Base-by-base conservation (phyloP, 371 early-diverging fungal genomes). In the Rhizopus delemar region DNA sequence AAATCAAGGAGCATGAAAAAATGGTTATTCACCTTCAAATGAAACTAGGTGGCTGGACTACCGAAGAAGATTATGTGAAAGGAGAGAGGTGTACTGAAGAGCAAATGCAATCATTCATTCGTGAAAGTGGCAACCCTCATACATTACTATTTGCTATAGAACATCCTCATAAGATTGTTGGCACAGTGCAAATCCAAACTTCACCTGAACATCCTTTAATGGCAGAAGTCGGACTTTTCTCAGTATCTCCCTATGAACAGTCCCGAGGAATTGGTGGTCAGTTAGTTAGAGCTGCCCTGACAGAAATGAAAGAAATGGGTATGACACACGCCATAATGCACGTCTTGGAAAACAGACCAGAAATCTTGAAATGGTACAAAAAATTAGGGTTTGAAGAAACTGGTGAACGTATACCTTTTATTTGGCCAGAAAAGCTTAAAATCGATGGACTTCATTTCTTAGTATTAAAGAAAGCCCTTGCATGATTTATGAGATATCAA, bases 211-310 rank as follows among this genome's bases (percentile, higher is more conserved):
- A 50, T 4, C 32, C 54, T 7, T 41, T 34, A 3, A 62, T 62
- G 12, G 72, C 70, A 15, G 74, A 73, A 51, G 52, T 82, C 12
- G 81, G 83, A 2, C 65, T 83, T 9, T 76, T 85, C 46, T 73
- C 81, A 32, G 83, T 85, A 6, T 63, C 74, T 13, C 85, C 81
- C 13, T 15, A 62, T 0, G 68, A 71, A 35, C 83, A 84, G 64
- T 81, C 83, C 6, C 64, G 77, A 13, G 85, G 85, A 15, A 78
- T 83, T 46, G 85, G 85, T 22, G 77, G 82, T 52, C 73, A 73
- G 41, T 66, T 84, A 1, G 56, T 84, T 13, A 76, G 78, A 46
- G 65, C 68, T 32, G 76, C 76, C 1, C 51, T 81, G 56, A 50
- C 48, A 2, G 60, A 77, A 28, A 78, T 76, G 69, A 69, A 63